Base-by-base conservation (phyloP, 1,139 yeast genomes). In the Suhomyces bribrorum region DNA sequence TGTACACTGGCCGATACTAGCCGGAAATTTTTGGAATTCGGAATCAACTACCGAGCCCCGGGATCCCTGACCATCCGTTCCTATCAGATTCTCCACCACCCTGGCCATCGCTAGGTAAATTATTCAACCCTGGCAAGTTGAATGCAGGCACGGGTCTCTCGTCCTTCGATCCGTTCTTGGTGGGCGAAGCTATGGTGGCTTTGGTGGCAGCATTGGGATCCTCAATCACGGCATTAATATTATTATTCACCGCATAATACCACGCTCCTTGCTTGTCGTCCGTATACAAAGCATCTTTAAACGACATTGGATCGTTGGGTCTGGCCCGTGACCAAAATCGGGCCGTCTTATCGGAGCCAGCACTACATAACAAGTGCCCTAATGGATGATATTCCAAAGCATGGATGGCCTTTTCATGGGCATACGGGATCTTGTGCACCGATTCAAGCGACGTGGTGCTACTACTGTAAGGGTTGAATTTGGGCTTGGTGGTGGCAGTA, bases 291-390 rank as follows among this genome's bases (percentile, higher is more conserved):
- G 89, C 84, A 59, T 90, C 97, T 48, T 82, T 79, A 64, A 81
- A 88, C 3, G 90, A 86, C 57, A 77, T 77, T 0, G 88, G 85
- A 63, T 92, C 98, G 50, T 84, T 85, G 1, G 97, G 97, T 56
- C 96, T 73, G 1, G 95, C 86, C 37, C 98, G 73, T 25, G 92
- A 82, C 98, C 98, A 92, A 64, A 92, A 87, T 45, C 97, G 68
- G n/a, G 95, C 88, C 9, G 94, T 81, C 56, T 94, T 79, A 62
- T 92, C 98, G 43, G 94, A 89, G 18, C 97, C 92, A 0, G 97
- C 97, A 12, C 96, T 82, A 44, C 95, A 84, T 32, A 92, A 70
- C 38, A 90, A 69, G 62, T 92, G 97, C 2, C 98, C 98, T 53
- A 87, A 70, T 3, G 97, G 97, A 62, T 90, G 97, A 56, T 89